A percentile compares a stretch with the other conserved stretches of the same genome.
Conservation (phyloP, 345 rosid species). For the Psidium friedrichsthalianum region DNA sequence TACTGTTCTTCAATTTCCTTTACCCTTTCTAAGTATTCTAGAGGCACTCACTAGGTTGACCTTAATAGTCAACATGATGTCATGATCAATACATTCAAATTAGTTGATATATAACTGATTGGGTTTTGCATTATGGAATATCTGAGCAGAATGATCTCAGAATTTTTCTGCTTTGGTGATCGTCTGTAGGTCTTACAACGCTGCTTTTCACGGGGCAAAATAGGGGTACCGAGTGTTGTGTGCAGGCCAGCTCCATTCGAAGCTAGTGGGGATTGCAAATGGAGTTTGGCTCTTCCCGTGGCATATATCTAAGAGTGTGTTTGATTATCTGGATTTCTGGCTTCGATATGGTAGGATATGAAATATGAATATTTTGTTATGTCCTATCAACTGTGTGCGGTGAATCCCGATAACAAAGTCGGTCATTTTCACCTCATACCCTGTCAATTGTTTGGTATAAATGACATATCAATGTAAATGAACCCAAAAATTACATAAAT, state of each 20-base stretch:
- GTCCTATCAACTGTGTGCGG: no score
- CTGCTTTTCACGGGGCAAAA: not conserved
- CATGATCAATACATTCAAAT: not conserved
- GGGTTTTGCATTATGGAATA: not conserved
- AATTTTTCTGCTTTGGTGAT: not conserved
- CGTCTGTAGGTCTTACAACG: not conserved
- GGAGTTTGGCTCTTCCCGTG: slow-evolving; percentile 9
- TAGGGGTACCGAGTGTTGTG: not conserved
- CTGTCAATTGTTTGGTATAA: no score
- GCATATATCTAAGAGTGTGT: not conserved
- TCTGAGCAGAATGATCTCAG: not conserved
- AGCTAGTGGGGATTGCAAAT: slow-evolving; percentile 72
- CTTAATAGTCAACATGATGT: not conserved
- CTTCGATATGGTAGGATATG: no score
- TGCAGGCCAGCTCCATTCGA: slow-evolving; percentile 75
- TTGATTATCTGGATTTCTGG: no score
- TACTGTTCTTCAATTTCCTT: no score
- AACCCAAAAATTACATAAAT: no score
- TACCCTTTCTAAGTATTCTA: no score
- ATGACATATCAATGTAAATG: no score
- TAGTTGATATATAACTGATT: not conserved
- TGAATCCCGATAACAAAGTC: no score
- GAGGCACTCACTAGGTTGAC: no score
- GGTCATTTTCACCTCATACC: no score
- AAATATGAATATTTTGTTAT: no score